Conservation (phyloP, 306 rosid species). For the Abrus precatorius region DNA sequence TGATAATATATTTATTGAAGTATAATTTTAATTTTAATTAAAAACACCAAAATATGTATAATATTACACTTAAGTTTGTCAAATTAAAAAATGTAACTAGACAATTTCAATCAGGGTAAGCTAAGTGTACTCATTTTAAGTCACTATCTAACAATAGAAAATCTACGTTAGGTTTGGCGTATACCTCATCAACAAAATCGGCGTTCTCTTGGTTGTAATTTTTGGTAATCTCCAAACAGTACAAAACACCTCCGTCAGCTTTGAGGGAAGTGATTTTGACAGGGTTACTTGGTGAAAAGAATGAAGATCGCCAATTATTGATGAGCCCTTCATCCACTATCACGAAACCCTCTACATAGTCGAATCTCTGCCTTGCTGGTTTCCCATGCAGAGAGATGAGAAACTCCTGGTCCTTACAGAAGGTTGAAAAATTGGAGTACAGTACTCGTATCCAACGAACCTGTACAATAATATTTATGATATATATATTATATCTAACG, state of each 20-base stretch:
- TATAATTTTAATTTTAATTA: too few species aligned
- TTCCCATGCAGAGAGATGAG: conserved; percentile 85
- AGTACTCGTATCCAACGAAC: conserved; percentile 95
- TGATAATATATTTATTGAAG: too few species aligned
- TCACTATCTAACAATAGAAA: not conserved
- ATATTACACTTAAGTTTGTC: too few species aligned
- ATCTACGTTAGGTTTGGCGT: not conserved
- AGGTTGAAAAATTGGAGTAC: conserved; percentile 77
- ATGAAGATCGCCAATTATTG: conserved; percentile 96
- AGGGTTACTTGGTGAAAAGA: conserved; percentile 84
- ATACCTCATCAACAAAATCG: conserved; percentile 78
- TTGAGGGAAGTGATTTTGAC: conserved; percentile 79
- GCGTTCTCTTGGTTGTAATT: conserved; percentile 67
- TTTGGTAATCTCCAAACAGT: conserved; percentile 95
- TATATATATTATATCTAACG: too few species aligned
- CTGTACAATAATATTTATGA: conserved; percentile 43
- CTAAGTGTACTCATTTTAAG: too few species aligned
- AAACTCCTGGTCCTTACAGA: conserved; percentile 82
- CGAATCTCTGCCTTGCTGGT: conserved; percentile 65
- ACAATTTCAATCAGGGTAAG: not conserved
- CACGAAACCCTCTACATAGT: conserved; percentile 94
- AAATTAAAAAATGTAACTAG: too few species aligned
- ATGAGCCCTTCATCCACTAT: conserved; percentile 92
- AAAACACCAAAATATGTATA: too few species aligned
- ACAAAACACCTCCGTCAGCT: conserved; percentile 76